Base-by-base conservation (phyloP, 2,329 filamentous ascomycete genomes). In the Xylariaceae sp. region DNA sequence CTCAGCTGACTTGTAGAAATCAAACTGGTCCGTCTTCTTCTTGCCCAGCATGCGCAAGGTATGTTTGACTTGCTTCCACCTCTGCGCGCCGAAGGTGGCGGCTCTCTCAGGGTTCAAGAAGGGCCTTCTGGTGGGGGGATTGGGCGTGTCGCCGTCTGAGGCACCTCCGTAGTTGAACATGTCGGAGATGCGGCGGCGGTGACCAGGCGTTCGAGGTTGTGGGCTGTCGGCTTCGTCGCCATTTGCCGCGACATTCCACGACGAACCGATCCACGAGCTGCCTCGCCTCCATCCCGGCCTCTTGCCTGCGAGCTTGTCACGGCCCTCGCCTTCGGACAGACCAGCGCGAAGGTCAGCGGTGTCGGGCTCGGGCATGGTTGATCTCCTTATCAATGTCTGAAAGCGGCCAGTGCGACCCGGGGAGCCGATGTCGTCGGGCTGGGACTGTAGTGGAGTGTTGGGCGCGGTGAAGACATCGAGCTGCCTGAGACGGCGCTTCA, bases 1-100 rank as follows among this genome's bases (percentile, higher is more conserved):
- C 69, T 99, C 94, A 2, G 94, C 91, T 10, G 93, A 97, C 69
- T 97, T 99, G 65, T 89, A 87, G 66, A 94, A 91, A 69, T 99
- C 94, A 55, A 97, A 88, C 42, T 88, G 87, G 50, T 97, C 90
- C 48, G 90, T 88, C 69, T 89, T 96, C 69, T 87, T 89, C 62
- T 89, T 84, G 3, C 66, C 64, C 57, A 96, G 77, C 51, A 86
- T 73, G 67, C 90, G 92, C 44, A 97, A 73, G 0, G 91, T 92
- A 60, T 90, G 90, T 73, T 97, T 97, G 64, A 99, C 82, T 66
- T 95, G 89, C 58, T 86, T 87, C 94, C 94, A 99, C 74, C 89
- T 90, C 63, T 93, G 88, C 16, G 84, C 90, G 63, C 83, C 83
- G 64, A 88, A 85, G 14, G 86, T 90, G 2, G 87, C 83, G 19